These are phyloP conservation scores for Trypanosoma vivax DNA, from an alignment of 208 protist genomes.

Conservation along the genomic window DNA sequence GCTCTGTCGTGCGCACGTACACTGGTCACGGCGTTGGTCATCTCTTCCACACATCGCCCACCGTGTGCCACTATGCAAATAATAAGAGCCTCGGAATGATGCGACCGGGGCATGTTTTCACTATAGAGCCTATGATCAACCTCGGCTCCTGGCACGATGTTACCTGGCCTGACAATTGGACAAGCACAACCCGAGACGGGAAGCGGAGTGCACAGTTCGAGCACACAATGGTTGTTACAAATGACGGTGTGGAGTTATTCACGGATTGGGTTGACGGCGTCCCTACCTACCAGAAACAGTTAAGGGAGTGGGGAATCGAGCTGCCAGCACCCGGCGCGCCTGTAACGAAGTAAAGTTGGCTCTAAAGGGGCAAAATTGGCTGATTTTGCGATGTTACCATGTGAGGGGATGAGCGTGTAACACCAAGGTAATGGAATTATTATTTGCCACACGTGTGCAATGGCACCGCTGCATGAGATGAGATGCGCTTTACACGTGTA, in stretches of 20 bases:
- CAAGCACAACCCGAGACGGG: constrained; percentile 91
- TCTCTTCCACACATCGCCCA: constrained; percentile 91
- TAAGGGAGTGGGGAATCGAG: constrained; percentile 57
- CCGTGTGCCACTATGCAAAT: constrained; percentile 88
- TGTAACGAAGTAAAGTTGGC: not conserved
- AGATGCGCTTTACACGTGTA: too few relatives aligned
- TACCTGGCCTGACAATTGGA: constrained; percentile 96
- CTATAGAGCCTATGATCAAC: constrained; percentile 99
- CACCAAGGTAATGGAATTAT: too few relatives aligned
- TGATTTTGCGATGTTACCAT: too few relatives aligned
- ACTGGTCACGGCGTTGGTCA: constrained; percentile 92
- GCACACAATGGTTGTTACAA: constrained; percentile 95
- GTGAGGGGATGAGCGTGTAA: too few relatives aligned
- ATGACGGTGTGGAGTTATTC: constrained; percentile 80
- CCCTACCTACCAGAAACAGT: constrained; percentile 84
- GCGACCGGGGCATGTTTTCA: constrained; percentile 94
- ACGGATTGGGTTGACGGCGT: constrained; percentile 81
- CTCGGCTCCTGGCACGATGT: constrained; percentile 87
- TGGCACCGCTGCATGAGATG: too few relatives aligned
- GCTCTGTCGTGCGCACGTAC: constrained; percentile 81
- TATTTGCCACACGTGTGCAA: too few relatives aligned
- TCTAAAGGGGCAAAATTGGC: too few relatives aligned
- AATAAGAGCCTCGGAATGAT: constrained; percentile 91
- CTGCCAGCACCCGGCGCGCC: too few relatives aligned
- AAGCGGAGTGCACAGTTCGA: constrained; percentile 98